These are phyloP conservation scores for Rutstroemia sp. DNA, from an alignment of 2,329 filamentous ascomycete species.

Conservation along the genomic window DNA sequence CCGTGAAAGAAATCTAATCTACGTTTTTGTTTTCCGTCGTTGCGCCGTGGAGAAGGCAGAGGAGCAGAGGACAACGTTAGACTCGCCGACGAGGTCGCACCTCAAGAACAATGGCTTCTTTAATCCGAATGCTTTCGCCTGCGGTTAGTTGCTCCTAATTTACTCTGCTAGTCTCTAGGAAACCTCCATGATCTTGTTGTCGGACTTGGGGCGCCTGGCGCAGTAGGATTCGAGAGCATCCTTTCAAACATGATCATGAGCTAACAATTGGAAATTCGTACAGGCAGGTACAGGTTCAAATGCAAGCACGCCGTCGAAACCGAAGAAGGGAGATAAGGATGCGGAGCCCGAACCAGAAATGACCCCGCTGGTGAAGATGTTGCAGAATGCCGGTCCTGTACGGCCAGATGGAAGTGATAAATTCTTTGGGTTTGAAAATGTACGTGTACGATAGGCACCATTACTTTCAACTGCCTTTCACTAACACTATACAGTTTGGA, in stretches of 20 bases:
- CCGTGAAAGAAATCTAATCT: background rate
- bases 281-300: slow-evolving; percentile 19
- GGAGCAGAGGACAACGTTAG: background rate
- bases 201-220: background rate
- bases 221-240: background rate
- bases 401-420: slow-evolving; percentile 89
- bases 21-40: background rate
- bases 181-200: background rate
- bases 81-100: background rate
- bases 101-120: background rate
- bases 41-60: background rate
- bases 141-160: slow-evolving; percentile 1
- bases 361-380: slow-evolving; percentile 64
- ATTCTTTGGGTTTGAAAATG: slow-evolving; percentile 97
- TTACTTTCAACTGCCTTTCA: slow-evolving; percentile 3
- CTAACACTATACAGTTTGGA: slow-evolving; percentile 62
- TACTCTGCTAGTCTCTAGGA: background rate
- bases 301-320: slow-evolving; percentile 14
- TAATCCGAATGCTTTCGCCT: slow-evolving; percentile 9
- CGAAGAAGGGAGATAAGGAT: slow-evolving; percentile 29
- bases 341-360: slow-evolving; percentile 39
- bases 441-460: slow-evolving; percentile 41
- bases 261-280: slow-evolving; percentile 13
- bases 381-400: slow-evolving; percentile 73
- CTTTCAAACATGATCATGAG: background rate